These are phyloP conservation scores for Aspergillus sp. DNA, from an alignment of 2,329 filamentous ascomycete species.

Conservation along the genomic window DNA sequence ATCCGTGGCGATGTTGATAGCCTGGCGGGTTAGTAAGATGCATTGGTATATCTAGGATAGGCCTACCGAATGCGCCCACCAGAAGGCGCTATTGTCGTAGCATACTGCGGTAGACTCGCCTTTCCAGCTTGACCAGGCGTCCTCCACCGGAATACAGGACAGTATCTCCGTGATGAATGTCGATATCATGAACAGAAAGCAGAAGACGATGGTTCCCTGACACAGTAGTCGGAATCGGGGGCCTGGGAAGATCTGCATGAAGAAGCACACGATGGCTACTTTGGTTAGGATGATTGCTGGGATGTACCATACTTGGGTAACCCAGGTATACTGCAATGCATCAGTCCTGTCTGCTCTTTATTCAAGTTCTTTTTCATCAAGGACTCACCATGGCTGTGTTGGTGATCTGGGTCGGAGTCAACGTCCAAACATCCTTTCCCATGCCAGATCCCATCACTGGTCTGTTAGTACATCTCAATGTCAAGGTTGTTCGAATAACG, in stretches of 20 bases:
- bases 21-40: neutral
- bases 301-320: neutral
- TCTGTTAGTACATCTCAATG: too few relatives aligned
- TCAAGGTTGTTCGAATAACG: neutral
- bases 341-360: too few relatives aligned
- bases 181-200: slow-evolving; percentile 1
- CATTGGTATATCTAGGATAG: too few relatives aligned
- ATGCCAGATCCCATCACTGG: neutral
- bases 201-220: neutral
- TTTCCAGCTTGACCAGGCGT: neutral
- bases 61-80: slow-evolving; percentile 1
- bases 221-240: neutral
- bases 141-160: neutral
- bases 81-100: neutral
- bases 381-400: neutral
- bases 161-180: neutral
- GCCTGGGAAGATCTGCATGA: neutral
- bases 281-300: neutral
- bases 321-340: neutral
- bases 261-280: slow-evolving; percentile 1
- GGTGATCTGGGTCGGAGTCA: neutral
- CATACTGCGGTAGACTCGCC: neutral
- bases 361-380: neutral
- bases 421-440: slow-evolving; percentile 1
- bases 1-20: neutral